Conservation (phyloP, 345 rosid genomes). For the Turnera subulata region DNA sequence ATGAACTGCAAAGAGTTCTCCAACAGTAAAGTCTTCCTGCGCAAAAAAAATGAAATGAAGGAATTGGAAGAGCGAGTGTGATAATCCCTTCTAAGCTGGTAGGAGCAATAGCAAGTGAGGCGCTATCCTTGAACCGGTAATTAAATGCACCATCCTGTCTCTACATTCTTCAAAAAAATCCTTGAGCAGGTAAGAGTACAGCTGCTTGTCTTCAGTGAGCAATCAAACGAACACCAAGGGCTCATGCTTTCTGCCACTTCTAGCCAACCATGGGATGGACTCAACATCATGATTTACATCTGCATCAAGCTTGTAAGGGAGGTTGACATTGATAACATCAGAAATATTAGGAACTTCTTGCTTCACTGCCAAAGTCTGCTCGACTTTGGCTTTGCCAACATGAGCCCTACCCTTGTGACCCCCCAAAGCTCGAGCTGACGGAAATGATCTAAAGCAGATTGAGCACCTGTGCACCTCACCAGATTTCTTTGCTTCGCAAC, state of each 20-base stretch:
- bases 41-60: neutral
- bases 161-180: neutral
- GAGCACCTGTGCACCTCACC: slow-evolving; percentile 35
- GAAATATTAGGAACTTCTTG: slow-evolving; percentile 14
- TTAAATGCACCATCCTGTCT: slow-evolving; percentile 9
- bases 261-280: slow-evolving; percentile 19
- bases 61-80: neutral
- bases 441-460: slow-evolving; percentile 32
- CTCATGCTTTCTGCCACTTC: slow-evolving; percentile 19
- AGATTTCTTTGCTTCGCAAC: slow-evolving; percentile 8
- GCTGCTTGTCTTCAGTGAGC: slow-evolving; percentile 17
- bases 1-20: neutral
- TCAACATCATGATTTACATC: slow-evolving; percentile 18
- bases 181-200: neutral
- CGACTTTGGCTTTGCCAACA: slow-evolving; percentile 17
- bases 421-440: slow-evolving; percentile 35
- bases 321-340: slow-evolving; percentile 17
- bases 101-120: neutral
- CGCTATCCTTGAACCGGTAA: neutral
- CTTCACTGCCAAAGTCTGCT: slow-evolving; percentile 4
- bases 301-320: slow-evolving; percentile 10
- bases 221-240: slow-evolving; percentile 21
- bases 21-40: neutral
- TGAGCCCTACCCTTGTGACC: slow-evolving; percentile 37
- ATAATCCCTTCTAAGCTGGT: neutral